Percentiles rank a stretch among this genome's conserved stretches.
phyloP scores from a whole-genome alignment of 371 early-diverging fungal species.

The Mucor saturninus region DNA sequence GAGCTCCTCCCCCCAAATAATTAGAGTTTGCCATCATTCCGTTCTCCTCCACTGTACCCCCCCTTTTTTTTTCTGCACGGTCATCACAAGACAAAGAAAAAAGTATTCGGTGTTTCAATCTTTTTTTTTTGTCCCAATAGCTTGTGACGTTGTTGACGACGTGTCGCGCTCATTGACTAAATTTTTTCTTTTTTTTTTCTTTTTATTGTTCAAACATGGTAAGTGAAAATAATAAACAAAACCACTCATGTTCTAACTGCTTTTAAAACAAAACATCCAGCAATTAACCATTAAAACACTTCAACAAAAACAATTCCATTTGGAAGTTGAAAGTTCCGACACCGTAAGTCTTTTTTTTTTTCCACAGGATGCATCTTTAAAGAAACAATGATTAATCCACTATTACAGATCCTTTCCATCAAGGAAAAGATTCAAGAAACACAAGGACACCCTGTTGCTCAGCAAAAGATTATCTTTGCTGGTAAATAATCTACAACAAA shows the following conservation, averaged over 20 bases:
- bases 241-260: not conserved
- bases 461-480: constrained; percentile 89
- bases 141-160: constrained; percentile 3
- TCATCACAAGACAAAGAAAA: not conserved
- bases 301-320: constrained; percentile 78
- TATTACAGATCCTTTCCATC: constrained; percentile 63
- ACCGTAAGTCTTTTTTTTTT: constrained; percentile 51
- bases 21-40: not conserved
- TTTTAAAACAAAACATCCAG: constrained; percentile 30
- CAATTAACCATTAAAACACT: constrained; percentile 90
- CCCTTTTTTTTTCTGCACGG: not conserved
- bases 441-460: constrained; percentile 70
- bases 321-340: constrained; percentile 81
- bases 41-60: not conserved
- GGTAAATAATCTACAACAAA: constrained; percentile 43
- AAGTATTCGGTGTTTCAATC: not conserved
- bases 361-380: no score
- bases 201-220: constrained; percentile 16
- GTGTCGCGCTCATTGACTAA: constrained; percentile 4
- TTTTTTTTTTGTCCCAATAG: not conserved
- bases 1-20: not conserved
- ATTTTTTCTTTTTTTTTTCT: constrained; percentile 6
- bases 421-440: constrained; percentile 79
- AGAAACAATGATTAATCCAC: not conserved
- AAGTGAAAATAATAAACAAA: constrained; percentile 2